Conservation (phyloP, 805 yeast species). For the Spathaspora boniae region DNA sequence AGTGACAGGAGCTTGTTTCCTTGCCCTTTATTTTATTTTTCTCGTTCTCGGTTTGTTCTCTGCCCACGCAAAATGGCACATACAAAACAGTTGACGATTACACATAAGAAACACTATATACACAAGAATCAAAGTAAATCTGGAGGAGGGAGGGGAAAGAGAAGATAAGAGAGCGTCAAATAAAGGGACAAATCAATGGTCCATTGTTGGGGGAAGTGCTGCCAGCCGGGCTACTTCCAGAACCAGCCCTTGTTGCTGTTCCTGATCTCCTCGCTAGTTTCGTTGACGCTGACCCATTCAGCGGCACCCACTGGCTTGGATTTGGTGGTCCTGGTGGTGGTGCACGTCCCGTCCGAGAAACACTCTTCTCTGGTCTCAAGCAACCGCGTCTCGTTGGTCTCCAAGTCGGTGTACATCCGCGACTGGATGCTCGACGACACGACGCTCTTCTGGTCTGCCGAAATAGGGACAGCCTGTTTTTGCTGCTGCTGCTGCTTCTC, state of each 20-base stretch:
- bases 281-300: conserved; percentile 31
- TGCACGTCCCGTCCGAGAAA: conserved; percentile 35
- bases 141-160: background rate
- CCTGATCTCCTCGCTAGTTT: conserved; percentile 15
- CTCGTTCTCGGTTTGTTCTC: background rate
- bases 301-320: conserved; percentile 31
- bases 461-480: conserved; percentile 1
- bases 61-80: background rate
- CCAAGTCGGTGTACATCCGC: conserved; percentile 22
- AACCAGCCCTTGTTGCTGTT: conserved; percentile 14
- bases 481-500: conserved; percentile 10
- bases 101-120: background rate
- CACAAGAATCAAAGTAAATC: background rate
- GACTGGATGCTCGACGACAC: conserved; percentile 28
- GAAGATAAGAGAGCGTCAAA: background rate
- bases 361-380: conserved; percentile 31
- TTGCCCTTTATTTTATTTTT: background rate
- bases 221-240: conserved; percentile 14
- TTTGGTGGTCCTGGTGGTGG: conserved; percentile 26
- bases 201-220: background rate
- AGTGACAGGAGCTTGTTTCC: background rate
- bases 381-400: conserved; percentile 25
- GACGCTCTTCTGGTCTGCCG: conserved; percentile 10
- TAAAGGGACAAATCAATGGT: background rate
- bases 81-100: background rate